Conservation (phyloP, 2,329 filamentous ascomycete species). For the Bertia moriformis region DNA sequence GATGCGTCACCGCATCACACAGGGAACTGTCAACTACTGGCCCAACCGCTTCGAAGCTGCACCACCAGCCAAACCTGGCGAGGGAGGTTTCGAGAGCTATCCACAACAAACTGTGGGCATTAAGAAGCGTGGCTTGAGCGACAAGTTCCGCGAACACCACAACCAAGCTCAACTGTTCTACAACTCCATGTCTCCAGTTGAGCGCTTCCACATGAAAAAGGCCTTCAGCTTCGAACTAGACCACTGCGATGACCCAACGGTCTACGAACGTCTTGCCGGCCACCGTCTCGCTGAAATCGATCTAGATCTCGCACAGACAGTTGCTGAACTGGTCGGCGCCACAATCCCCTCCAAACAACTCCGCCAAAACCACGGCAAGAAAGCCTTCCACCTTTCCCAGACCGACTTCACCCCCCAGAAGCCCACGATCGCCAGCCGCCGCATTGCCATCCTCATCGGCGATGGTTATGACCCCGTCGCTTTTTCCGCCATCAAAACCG, state of each 20-base stretch:
- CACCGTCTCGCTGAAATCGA: constrained; percentile 61
- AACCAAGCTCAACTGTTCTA: constrained; percentile 72
- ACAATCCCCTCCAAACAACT: constrained; percentile 35
- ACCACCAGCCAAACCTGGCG: constrained; percentile 37
- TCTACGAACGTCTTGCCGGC: constrained; percentile 54
- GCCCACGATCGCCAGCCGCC: constrained; percentile 56
- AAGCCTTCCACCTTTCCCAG: constrained; percentile 54
- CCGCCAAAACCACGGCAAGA: constrained; percentile 50
- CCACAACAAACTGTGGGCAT: constrained; percentile 51
- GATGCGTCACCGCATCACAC: constrained; percentile 58
- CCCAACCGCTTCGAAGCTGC: constrained; percentile 54
- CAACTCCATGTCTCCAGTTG: constrained; percentile 56
- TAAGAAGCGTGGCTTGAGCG: constrained; percentile 53
- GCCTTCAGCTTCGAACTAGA: constrained; percentile 61
- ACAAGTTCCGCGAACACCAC: constrained; percentile 66
- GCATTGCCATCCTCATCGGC: constrained; percentile 61
- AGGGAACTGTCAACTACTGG: constrained; percentile 66
- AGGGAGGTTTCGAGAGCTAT: constrained; percentile 59
- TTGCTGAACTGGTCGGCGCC: constrained; percentile 58
- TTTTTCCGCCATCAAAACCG: constrained; percentile 50
- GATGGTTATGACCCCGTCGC: constrained; percentile 60
- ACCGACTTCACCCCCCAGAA: constrained; percentile 46
- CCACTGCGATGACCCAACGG: constrained; percentile 66
- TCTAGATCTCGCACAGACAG: constrained; percentile 49
- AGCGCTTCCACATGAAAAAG: constrained; percentile 46